A percentile compares a stretch with the other conserved stretches of the same genome.
Conservation (phyloP, 768 basidiomycete species). For the Boletellus sp. region DNA sequence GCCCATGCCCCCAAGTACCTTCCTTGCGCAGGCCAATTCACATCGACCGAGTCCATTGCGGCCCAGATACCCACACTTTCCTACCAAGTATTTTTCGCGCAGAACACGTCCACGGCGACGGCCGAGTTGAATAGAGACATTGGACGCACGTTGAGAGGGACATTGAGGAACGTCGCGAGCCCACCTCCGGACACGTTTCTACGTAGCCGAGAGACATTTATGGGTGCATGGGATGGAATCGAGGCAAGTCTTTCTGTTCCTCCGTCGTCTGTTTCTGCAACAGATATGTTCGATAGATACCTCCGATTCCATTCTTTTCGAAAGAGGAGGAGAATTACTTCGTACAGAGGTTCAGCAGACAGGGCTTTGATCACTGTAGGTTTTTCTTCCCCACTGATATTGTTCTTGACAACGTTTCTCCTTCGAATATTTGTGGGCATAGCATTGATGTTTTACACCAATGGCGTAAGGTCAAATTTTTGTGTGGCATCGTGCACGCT, state of each 20-base stretch:
- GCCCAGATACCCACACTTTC: slow-evolving; percentile 47
- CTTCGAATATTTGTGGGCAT: not conserved
- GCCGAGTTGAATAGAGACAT: too few species aligned
- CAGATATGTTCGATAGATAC: slow-evolving; percentile 42
- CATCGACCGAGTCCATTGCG: too few species aligned
- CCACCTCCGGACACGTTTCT: slow-evolving; percentile 57
- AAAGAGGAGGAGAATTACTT: slow-evolving; percentile 66
- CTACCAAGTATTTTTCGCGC: slow-evolving; percentile 64
- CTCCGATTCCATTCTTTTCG: slow-evolving; percentile 58
- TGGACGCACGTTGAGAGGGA: slow-evolving; percentile 53
- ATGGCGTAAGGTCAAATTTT: slow-evolving; percentile 35
- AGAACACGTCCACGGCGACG: slow-evolving; percentile 44
- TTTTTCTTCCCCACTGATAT: slow-evolving; percentile 1
- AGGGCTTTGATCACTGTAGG: slow-evolving; percentile 62
- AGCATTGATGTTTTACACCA: slow-evolving; percentile 68
- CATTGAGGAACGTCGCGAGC: slow-evolving; percentile 48
- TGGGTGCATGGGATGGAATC: slow-evolving; percentile 49
- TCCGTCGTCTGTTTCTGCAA: not conserved
- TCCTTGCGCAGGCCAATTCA: slow-evolving; percentile 47
- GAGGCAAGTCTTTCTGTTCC: not conserved
- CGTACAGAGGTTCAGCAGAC: slow-evolving; percentile 54
- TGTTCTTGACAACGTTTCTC: not conserved
- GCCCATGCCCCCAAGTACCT: slow-evolving; percentile 47
- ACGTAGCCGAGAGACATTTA: slow-evolving; percentile 44
- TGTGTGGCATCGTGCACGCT: not conserved